These are phyloP conservation scores for Plasmodium chabaudi DNA, from an alignment of 169 alveolate species.

Conservation along the genomic window DNA sequence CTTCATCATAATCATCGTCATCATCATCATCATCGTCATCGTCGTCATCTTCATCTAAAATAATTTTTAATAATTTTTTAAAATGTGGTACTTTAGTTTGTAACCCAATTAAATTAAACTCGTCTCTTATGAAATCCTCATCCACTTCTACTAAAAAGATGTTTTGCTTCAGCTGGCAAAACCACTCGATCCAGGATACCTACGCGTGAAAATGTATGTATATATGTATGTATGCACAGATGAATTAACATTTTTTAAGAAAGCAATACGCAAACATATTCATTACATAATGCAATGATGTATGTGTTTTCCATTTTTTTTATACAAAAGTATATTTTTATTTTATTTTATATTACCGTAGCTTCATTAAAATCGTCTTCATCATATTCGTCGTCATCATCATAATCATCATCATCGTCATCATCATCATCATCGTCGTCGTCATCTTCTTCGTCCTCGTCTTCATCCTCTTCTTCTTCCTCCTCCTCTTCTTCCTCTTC, in stretches of 20 bases:
- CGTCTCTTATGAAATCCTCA: constrained; percentile 94
- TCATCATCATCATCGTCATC: constrained; percentile 87
- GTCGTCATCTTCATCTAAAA: constrained; percentile 89
- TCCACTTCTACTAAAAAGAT: constrained; percentile 95
- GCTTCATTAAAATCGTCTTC: constrained; percentile 75
- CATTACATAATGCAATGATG: neutral
- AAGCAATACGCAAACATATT: neutral
- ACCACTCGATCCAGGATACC: constrained; percentile 97
- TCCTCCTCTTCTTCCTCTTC: constrained; percentile 67
- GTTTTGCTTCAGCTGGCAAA: constrained; percentile 94
- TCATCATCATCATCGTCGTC: constrained; percentile 69
- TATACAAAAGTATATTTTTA: neutral
- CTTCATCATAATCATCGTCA: constrained; percentile 82
- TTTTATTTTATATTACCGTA: constrained; percentile 24
- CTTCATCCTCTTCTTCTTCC: constrained; percentile 58
- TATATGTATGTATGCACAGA: neutral
- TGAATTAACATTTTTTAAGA: no score
- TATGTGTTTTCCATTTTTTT: neutral
- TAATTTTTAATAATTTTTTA: constrained; percentile 90
- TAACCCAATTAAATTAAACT: constrained; percentile 92
- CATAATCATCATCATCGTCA: constrained; percentile 58
- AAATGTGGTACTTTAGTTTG: constrained; percentile 88
- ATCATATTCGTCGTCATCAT: constrained; percentile 71
- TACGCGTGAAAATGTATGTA: constrained; percentile 17
- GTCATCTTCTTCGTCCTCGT: constrained; percentile 36